These are phyloP conservation scores for Cyclotella cryptica DNA, from an alignment of 108 stramenopile genomes.

Conservation along the genomic window DNA sequence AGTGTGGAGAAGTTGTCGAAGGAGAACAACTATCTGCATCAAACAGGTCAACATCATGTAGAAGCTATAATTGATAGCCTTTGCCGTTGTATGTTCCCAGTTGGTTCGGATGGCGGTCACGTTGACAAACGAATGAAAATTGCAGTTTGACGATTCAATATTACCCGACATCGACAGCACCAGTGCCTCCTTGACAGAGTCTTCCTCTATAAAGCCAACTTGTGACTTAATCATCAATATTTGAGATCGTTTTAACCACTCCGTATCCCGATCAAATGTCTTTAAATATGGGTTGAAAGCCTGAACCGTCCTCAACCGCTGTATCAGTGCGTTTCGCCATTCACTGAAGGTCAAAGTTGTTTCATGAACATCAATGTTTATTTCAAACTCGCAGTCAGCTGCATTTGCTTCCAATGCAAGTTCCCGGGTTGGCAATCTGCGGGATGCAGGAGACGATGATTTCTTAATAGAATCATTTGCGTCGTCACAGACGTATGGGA, in stretches of 20 bases:
- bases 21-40: slow-evolving; percentile 87
- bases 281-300: slow-evolving; percentile 42
- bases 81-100: slow-evolving; percentile 83
- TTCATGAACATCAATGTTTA: slow-evolving; percentile 73
- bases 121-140: slow-evolving; percentile 76
- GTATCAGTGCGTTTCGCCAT: slow-evolving; percentile 66
- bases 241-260: slow-evolving; percentile 41
- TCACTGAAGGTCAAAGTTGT: slow-evolving; percentile 70
- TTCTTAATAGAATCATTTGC: slow-evolving; percentile 56
- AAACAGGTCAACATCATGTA: slow-evolving; percentile 92
- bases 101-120: slow-evolving; percentile 87
- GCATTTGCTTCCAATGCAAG: slow-evolving; percentile 68
- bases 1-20: slow-evolving; percentile 87
- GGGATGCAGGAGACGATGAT: slow-evolving; percentile 49
- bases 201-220: slow-evolving; percentile 44
- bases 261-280: slow-evolving; percentile 13
- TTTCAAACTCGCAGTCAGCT: slow-evolving; percentile 80
- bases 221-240: slow-evolving; percentile 46
- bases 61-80: slow-evolving; percentile 92
- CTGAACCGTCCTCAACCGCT: slow-evolving; percentile 40
- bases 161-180: slow-evolving; percentile 72
- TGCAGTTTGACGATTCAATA: slow-evolving; percentile 73
- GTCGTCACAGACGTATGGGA: slow-evolving; percentile 79
- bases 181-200: slow-evolving; percentile 66
- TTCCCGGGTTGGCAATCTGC: slow-evolving; percentile 65